A percentile compares a stretch with the other conserved stretches of the same genome.
Conservation (phyloP, 2,329 filamentous ascomycete species). For the Nothophoma quercina region DNA sequence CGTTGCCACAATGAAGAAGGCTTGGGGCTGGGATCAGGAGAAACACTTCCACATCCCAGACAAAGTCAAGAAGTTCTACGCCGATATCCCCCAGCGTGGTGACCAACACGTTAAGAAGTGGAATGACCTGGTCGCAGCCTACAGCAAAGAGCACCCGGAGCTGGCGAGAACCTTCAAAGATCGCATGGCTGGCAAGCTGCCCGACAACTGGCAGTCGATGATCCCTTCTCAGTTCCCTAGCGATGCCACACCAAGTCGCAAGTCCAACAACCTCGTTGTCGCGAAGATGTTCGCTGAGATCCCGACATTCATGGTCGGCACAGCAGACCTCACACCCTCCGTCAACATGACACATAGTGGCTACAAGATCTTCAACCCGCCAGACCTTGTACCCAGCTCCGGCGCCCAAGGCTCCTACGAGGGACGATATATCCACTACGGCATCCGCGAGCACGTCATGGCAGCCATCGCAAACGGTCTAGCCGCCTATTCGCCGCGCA, state of each 20-base stretch:
- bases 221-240: constrained; percentile 60
- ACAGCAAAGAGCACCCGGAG: constrained; percentile 57
- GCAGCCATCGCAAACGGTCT: constrained; percentile 60
- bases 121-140: constrained; percentile 54
- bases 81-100: constrained; percentile 56
- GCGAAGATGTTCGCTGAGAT: constrained; percentile 74
- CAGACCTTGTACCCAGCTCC: constrained; percentile 43
- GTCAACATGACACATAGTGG: constrained; percentile 59
- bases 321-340: constrained; percentile 62
- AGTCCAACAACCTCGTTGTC: constrained; percentile 59
- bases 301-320: constrained; percentile 88
- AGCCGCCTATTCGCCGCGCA: constrained; percentile 55
- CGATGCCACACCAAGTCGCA: constrained; percentile 58
- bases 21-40: constrained; percentile 57
- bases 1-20: constrained; percentile 60
- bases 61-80: constrained; percentile 60
- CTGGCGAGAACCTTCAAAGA: constrained; percentile 58
- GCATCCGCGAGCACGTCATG: constrained; percentile 50
- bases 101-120: constrained; percentile 58
- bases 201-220: constrained; percentile 57
- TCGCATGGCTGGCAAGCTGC: constrained; percentile 59
- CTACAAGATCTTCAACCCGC: constrained; percentile 59
- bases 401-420: constrained; percentile 63
- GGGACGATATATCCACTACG: constrained; percentile 60
- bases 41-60: constrained; percentile 55